Percentiles rank a stretch among this genome's conserved stretches.
Conservation (phyloP, 2,329 filamentous ascomycete genomes). For the Clathrospora elynae region DNA sequence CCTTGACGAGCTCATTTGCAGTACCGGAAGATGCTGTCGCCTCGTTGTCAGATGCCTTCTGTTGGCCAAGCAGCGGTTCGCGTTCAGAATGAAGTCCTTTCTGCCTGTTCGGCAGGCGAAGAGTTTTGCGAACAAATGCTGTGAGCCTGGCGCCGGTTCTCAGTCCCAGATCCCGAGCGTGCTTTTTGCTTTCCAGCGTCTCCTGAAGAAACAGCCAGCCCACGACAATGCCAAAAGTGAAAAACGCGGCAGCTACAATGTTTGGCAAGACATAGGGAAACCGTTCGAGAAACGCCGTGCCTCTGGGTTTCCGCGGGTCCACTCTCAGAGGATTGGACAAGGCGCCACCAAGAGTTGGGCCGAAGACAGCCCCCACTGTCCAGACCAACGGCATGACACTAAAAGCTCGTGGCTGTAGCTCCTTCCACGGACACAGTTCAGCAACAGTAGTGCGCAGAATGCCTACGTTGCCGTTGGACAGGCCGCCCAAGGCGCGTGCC, state of each 20-base stretch:
- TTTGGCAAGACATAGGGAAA: slow-evolving; percentile 89
- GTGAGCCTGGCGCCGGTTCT: slow-evolving; percentile 70
- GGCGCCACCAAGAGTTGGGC: slow-evolving; percentile 82
- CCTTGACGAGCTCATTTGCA: slow-evolving; percentile 11
- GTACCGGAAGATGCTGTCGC: slow-evolving; percentile 11
- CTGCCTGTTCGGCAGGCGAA: slow-evolving; percentile 19
- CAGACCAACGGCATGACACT: slow-evolving; percentile 92
- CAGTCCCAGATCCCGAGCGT: slow-evolving; percentile 75
- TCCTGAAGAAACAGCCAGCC: slow-evolving; percentile 84
- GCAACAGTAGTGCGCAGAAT: slow-evolving; percentile 92
- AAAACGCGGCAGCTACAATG: slow-evolving; percentile 74
- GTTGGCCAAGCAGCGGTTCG: slow-evolving; percentile 39
- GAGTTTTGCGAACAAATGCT: slow-evolving; percentile 28
- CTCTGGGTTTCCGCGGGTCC: slow-evolving; percentile 69
- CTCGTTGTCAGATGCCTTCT: slow-evolving; percentile 27
- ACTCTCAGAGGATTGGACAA: slow-evolving; percentile 80
- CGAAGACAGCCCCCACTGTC: slow-evolving; percentile 85
- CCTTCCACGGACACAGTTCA: slow-evolving; percentile 84
- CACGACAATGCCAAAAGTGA: slow-evolving; percentile 74
- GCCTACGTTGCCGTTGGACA: slow-evolving; percentile 81
- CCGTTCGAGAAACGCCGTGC: slow-evolving; percentile 69
- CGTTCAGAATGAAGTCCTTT: slow-evolving; percentile 23
- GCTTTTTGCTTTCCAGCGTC: slow-evolving; percentile 74
- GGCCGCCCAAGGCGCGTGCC: slow-evolving; percentile 77
- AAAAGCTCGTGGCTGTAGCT: slow-evolving; percentile 86